Conservation (phyloP, 129 eudicot species). For the Flaveria ramosissima region DNA sequence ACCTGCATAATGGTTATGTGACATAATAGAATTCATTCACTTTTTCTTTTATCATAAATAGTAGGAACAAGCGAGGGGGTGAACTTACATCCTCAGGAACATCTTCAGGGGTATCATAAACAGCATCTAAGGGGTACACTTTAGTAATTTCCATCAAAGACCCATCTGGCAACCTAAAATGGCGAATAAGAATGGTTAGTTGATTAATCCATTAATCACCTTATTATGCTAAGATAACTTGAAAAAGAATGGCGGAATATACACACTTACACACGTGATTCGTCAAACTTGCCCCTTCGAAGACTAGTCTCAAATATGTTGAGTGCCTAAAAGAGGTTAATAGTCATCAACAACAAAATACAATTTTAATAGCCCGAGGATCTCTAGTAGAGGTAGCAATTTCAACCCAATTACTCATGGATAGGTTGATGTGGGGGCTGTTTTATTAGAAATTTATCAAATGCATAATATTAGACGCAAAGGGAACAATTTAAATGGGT, state of each 20-base stretch:
- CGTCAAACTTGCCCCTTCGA: slow-evolving; percentile 89
- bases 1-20: slow-evolving; percentile 51
- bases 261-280: slow-evolving; percentile 71
- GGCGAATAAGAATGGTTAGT: slow-evolving; percentile 14
- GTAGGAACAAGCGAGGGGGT: not conserved
- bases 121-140: slow-evolving; percentile 89
- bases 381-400: not conserved
- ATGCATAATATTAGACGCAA: not conserved
- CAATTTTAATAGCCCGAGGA: not conserved
- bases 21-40: not conserved
- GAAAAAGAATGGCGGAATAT: not conserved
- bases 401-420: not conserved
- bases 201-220: not conserved
- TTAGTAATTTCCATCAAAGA: slow-evolving; percentile 88
- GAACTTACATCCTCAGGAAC: slow-evolving; percentile 89
- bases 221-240: not conserved
- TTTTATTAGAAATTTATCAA: not conserved
- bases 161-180: slow-evolving; percentile 84
- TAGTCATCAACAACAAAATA: slow-evolving; percentile 14
- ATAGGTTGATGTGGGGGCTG: not conserved
- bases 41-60: not conserved
- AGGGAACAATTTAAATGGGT: not conserved
- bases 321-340: slow-evolving; percentile 53
- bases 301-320: slow-evolving; percentile 89
- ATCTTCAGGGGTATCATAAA: slow-evolving; percentile 81